Conservation (phyloP, 768 basidiomycete species). For the Porpolomopsis calyptriformis region DNA sequence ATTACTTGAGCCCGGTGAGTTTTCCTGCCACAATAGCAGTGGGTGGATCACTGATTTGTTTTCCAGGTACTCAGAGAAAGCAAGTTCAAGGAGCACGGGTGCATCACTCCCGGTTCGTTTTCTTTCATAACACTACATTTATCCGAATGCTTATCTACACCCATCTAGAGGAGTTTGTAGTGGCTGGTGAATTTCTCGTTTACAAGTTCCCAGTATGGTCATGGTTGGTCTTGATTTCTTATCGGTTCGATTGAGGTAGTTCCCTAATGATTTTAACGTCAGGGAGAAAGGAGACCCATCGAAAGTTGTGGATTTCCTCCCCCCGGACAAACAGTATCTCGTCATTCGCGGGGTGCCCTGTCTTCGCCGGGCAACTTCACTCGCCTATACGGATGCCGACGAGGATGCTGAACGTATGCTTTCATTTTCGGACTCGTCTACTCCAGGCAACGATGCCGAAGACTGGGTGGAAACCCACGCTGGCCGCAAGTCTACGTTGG, state of each 20-base stretch:
- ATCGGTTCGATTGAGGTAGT: constrained; percentile 4
- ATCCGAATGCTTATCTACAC: constrained; percentile 1
- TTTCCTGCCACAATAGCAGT: background rate
- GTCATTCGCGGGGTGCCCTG: constrained; percentile 95
- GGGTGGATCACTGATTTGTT: constrained; percentile 20
- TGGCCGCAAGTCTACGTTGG: constrained; percentile 46
- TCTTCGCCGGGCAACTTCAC: constrained; percentile 81
- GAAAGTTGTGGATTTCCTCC: constrained; percentile 87
- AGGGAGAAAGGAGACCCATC: constrained; percentile 91
- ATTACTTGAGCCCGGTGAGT: constrained; percentile 83
- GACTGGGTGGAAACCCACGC: constrained; percentile 99
- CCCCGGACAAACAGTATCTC: constrained; percentile 91
- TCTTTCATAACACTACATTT: background rate
- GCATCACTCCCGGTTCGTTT: constrained; percentile 79
- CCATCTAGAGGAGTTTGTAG: constrained; percentile 84
- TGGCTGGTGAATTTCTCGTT: constrained; percentile 90
- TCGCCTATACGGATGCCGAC: constrained; percentile 91
- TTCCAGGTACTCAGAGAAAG: constrained; percentile 87
- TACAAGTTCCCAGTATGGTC: constrained; percentile 99
- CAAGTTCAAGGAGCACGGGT: constrained; percentile 98
- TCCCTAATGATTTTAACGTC: constrained; percentile 8
- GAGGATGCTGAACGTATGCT: constrained; percentile 93
- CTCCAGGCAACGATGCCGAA: constrained; percentile 49
- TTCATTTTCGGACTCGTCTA: constrained; percentile 60
- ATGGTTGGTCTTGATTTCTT: constrained; percentile 48